Evolutionary conservation across 2,329 filamentous ascomycete genomes (phyloP), one percentile per base, ranked within the genome.

Genomic region (Talaromyces sp.): DNA sequence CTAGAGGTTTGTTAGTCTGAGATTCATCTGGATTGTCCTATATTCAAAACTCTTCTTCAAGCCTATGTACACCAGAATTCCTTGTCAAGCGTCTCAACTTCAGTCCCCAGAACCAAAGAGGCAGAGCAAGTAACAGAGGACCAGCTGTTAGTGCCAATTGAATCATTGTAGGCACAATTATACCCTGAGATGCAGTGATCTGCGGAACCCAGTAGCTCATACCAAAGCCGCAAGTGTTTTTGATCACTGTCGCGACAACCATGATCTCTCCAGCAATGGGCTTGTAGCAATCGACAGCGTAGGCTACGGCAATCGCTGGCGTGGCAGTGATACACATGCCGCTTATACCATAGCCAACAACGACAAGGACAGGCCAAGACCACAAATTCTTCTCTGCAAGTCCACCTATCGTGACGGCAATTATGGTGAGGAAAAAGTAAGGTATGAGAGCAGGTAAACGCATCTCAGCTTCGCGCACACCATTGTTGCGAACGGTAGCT

Each of bases 221-320:
- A 19, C 56, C 33, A 24, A 59, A 59, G 3, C 56, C 56, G n/a
- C 33, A 41, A 5, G 56, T 59, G 16, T 59, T 59, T 73, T 86
- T 86, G 71, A 86, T 86, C 0, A 79, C 83, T 67, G 85, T 76
- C 22, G 84, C 80, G 0, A 84, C 79, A 22, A 87, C 73, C 0
- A 82, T 81, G 11, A 85, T 75, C 70, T 87, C 85, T 8, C 84
- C 85, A 7, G 85, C 83, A 49, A 87, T 79, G 0, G 85, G 85
- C 0, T 85, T 80, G 70, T 87, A 87, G 2, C 80, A 76, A 69
- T 87, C 85, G 65, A 87, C 85, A 7, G 82, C 81, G 69, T 87
- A 87, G 7, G 86, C 84, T 1, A 87, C 75, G 13, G 80, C 80
- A 6, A 87, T 78, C 60, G 85, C 86, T 27, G 49, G 49, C 6